Evolutionary conservation across 139 green algal species (phyloP).

Genomic region (Dunaliella sp.): DNA sequence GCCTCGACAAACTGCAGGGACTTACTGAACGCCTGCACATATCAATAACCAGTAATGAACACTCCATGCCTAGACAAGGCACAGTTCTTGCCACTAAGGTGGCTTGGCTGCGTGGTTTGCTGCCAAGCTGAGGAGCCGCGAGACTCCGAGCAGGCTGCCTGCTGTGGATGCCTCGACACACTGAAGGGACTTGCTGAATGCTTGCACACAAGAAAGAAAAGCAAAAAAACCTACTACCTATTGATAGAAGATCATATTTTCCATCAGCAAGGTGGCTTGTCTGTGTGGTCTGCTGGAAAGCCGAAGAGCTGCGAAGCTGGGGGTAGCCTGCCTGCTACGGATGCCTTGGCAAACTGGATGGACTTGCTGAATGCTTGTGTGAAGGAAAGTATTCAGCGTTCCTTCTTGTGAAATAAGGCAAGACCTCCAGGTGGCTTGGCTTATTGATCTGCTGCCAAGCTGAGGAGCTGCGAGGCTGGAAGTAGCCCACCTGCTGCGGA

Average conservation of each 20-base stretch:
- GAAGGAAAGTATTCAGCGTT: too few relatives aligned
- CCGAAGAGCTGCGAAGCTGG: neutral
- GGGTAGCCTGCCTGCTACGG: neutral
- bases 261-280: too few relatives aligned
- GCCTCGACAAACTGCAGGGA: neutral
- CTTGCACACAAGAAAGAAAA: neutral
- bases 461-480: neutral
- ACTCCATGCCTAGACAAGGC: too few relatives aligned
- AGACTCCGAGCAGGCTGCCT: neutral
- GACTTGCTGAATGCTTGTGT: too few relatives aligned
- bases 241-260: too few relatives aligned
- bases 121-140: neutral
- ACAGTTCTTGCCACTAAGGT: too few relatives aligned
- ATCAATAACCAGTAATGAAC: too few relatives aligned
- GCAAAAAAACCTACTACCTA: too few relatives aligned
- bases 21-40: neutral
- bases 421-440: too few relatives aligned
- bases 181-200: neutral
- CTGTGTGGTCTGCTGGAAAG: neutral
- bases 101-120: neutral
- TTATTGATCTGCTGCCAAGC: neutral
- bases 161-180: neutral
- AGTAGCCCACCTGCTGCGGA: neutral
- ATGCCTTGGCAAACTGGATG: neutral
- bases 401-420: too few relatives aligned